Evolutionary conservation across 441 rosid genomes (phyloP), one percentile per base, ranked within the genome.

Genomic region (Erysimum pusillum): DNA sequence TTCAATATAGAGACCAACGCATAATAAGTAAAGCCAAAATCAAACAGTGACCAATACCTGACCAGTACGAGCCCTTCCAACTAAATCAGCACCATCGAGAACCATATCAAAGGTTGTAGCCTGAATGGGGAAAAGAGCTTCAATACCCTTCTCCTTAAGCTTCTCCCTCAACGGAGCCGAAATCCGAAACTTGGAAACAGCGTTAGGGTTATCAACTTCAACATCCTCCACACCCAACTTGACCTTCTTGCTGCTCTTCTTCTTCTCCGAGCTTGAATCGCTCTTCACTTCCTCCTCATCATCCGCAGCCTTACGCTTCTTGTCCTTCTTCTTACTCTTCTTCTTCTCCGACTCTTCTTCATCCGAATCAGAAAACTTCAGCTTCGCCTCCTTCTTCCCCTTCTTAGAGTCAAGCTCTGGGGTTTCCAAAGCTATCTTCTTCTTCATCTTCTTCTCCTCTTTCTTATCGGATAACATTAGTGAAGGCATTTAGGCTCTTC

Each of bases 31-130:
- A 17, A 1, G 12, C 6, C 48, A 67, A 12, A 48, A 53, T 54
- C 7, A 36, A 53, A 51, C 2, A 46, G 13, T 10, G 35, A 51
- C 2, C 4, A 39, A 42, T 76, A 91, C 97, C 97, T 93, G 98
- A 57, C 98, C 99, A 46, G 99, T 95, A 6, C 97, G 96, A 14
- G 99, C 98, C 1, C 98, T 84, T 9, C 98, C 98, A 52, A 96
- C 96, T 84, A 96, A 83, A 76, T 96, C 99, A 75, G 85, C 82
- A 31, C 98, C 99, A 57, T 86, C 88, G 8, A 88, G 87, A 75
- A 96, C 75, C 77, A 82, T 91, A 64, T 87, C 83, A 56, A 91
- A 96, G 1, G 98, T 96, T 77, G 64, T 79, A n/a, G 99, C 99
- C 76, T 93, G 98, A 82, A 96, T 96, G 1, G 98, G 97, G 59